A percentile compares a stretch with the other conserved stretches of the same genome.
Conservation (phyloP, 116 monocot genomes). For the Posidonia oceanica region DNA sequence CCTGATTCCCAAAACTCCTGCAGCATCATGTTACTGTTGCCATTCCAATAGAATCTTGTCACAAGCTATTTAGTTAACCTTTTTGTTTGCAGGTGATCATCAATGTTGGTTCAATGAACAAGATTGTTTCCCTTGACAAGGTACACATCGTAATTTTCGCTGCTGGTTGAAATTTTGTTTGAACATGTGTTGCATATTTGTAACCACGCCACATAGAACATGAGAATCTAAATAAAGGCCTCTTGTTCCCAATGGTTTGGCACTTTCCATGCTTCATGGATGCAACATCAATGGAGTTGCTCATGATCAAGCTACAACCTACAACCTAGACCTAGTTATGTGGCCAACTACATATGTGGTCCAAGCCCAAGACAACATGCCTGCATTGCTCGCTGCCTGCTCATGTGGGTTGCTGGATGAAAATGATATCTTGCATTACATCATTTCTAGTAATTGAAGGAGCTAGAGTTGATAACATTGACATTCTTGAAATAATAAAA, state of each 20-base stretch:
- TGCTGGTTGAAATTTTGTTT: neutral
- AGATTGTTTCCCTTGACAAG: conserved; percentile 83
- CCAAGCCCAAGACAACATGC: neutral
- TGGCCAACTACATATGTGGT: neutral
- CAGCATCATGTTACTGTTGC: neutral
- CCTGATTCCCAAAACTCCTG: no score
- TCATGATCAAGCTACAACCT: no score
- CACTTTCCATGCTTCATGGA: no score
- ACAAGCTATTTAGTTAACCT: neutral
- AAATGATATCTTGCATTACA: neutral
- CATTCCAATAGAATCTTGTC: neutral
- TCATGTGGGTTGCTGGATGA: neutral
- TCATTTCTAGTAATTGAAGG: no score
- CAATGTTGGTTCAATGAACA: conserved; percentile 65
- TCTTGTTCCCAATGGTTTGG: no score
- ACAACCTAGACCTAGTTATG: neutral
- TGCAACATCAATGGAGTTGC: no score
- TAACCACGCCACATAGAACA: neutral
- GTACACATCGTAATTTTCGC: conserved; percentile 15
- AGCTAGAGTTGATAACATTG: no score
- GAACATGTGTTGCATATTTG: no score
- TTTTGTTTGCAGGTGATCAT: conserved; percentile 63
- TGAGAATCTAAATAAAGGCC: no score
- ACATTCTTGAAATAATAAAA: no score
- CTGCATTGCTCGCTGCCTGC: neutral